These are phyloP conservation scores for Fistulinella prunicolor DNA, from an alignment of 768 basidiomycete species.

Conservation along the genomic window DNA sequence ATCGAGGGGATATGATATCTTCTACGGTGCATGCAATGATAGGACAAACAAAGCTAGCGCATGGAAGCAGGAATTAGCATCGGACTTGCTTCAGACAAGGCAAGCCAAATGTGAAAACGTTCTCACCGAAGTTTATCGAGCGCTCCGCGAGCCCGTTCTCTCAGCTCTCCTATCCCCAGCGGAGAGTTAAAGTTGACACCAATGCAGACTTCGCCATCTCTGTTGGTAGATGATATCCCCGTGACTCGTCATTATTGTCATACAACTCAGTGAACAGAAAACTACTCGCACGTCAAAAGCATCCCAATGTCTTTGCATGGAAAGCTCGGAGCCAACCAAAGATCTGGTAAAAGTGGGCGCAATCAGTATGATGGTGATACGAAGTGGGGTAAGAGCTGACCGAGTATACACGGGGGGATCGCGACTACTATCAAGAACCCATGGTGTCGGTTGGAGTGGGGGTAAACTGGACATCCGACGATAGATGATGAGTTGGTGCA, in stretches of 20 bases:
- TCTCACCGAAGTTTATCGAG: slow-evolving; percentile 21
- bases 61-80: too few species aligned
- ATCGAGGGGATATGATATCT: slow-evolving; percentile 11
- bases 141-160: slow-evolving; percentile 8
- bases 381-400: neutral
- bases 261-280: neutral
- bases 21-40: slow-evolving; percentile 17
- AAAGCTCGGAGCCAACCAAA: slow-evolving; percentile 17
- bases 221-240: neutral
- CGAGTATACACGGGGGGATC: slow-evolving; percentile 15
- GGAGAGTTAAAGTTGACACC: slow-evolving; percentile 16
- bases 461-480: neutral
- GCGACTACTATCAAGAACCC: slow-evolving; percentile 9
- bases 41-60: slow-evolving; percentile 16
- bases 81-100: neutral
- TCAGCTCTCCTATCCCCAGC: slow-evolving; percentile 4
- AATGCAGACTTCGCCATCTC: slow-evolving; percentile 18
- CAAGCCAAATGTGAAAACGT: neutral
- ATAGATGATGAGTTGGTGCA: neutral
- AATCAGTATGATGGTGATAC: neutral
- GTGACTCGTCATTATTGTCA: neutral
- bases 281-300: slow-evolving; percentile 12
- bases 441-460: neutral
- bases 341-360: neutral
- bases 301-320: slow-evolving; percentile 12